These are phyloP conservation scores for Entonaema liquescens DNA, from an alignment of 495 filamentous ascomycete genomes.

Conservation along the genomic window DNA sequence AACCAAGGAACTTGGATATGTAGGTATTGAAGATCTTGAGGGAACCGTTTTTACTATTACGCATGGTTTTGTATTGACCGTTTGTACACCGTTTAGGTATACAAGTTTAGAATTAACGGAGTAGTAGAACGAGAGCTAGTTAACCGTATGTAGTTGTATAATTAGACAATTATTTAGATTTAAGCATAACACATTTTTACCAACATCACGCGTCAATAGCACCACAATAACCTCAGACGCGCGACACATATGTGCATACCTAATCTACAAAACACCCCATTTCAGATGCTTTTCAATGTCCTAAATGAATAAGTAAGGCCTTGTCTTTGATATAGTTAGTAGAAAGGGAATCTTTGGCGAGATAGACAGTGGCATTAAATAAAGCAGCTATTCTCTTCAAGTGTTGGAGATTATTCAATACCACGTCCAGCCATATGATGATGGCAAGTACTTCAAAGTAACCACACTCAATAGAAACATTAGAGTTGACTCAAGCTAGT, in stretches of 20 bases:
- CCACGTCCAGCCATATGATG: not conserved
- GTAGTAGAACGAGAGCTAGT: not conserved
- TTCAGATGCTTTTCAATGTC: not conserved
- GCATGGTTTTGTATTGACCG: not conserved
- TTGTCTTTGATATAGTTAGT: no score
- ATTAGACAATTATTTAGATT: not conserved
- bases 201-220: not conserved
- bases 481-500: not conserved
- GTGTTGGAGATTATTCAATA: not conserved
- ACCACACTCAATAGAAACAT: not conserved
- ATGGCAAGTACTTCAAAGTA: not conserved
- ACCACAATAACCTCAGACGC: not conserved
- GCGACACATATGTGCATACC: not conserved
- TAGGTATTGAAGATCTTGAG: not conserved
- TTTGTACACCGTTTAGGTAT: not conserved
- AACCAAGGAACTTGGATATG: not conserved
- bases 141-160: no score
- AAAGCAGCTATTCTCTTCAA: not conserved
- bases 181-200: not conserved
- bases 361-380: no score
- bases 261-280: not conserved
- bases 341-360: no score
- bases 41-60: not conserved
- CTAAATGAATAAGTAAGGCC: not conserved
- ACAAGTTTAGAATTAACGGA: not conserved